Conservation (phyloP, 2,329 filamentous ascomycete genomes). For the Laburnicola sp. region DNA sequence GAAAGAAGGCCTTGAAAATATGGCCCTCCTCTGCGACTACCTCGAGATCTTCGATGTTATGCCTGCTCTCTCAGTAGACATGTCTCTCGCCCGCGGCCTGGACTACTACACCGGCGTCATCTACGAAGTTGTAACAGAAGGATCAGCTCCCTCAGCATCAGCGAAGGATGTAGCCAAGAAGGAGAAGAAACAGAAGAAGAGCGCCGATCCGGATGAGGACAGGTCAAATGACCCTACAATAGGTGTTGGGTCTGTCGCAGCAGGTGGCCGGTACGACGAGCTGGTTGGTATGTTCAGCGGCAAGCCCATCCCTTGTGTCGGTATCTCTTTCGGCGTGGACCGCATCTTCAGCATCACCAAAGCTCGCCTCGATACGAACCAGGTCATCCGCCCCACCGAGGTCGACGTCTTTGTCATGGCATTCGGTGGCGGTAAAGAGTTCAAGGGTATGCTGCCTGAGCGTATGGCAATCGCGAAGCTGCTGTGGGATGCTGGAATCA, state of each 20-base stretch:
- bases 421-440: constrained; percentile 83
- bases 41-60: constrained; percentile 75
- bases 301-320: constrained; percentile 88
- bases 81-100: constrained; percentile 86
- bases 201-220: constrained; percentile 60
- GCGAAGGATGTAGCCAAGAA: constrained; percentile 51
- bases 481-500: constrained; percentile 87
- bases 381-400: constrained; percentile 66
- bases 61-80: constrained; percentile 80
- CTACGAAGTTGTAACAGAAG: constrained; percentile 85
- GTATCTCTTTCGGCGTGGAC: constrained; percentile 92
- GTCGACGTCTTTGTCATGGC: constrained; percentile 95
- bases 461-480: constrained; percentile 76
- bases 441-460: constrained; percentile 77
- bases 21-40: constrained; percentile 79
- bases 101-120: constrained; percentile 92
- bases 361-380: constrained; percentile 66
- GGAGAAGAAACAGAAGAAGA: constrained; percentile 29
- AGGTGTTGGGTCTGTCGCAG: constrained; percentile 84
- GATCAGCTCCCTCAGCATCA: constrained; percentile 60
- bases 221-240: constrained; percentile 77
- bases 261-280: constrained; percentile 89
- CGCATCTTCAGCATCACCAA: constrained; percentile 93
- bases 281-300: constrained; percentile 92
- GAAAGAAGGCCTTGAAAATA: constrained; percentile 78